A percentile compares a stretch with the other conserved stretches of the same genome.
phyloP scores from a whole-genome alignment of 306 rosid genomes.

The Oemleria cerasiformis region DNA sequence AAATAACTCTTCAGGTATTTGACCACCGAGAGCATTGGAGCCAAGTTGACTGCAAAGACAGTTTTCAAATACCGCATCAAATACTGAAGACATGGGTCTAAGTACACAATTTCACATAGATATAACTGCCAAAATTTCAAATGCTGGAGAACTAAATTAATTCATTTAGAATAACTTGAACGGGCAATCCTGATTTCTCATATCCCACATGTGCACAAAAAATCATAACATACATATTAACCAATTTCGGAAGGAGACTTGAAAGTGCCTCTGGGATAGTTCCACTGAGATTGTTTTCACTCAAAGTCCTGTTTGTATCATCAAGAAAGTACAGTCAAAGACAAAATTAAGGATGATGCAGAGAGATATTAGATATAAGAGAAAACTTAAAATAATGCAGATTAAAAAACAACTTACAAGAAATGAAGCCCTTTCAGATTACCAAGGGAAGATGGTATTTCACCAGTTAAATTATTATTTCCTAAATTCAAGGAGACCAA shows the following conservation, averaged over 20 bases:
- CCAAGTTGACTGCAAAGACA: slow-evolving; percentile 70
- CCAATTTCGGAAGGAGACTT: slow-evolving; percentile 55
- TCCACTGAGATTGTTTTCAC: slow-evolving; percentile 74
- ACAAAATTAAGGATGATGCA: slow-evolving; percentile 21
- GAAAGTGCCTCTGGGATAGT: slow-evolving; percentile 77
- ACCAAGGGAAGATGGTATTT: slow-evolving; percentile 83
- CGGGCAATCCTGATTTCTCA: not conserved
- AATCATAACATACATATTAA: slow-evolving; percentile 57
- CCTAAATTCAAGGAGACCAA: slow-evolving; percentile 75
- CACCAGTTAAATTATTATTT: slow-evolving; percentile 67
- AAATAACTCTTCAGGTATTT: slow-evolving; percentile 64
- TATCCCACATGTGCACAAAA: slow-evolving; percentile 16
- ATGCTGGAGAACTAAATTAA: slow-evolving; percentile 12
- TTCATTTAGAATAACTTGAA: not conserved
- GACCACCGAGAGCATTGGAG: slow-evolving; percentile 69
- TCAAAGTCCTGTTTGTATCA: slow-evolving; percentile 66
- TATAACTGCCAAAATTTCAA: slow-evolving; percentile 18
- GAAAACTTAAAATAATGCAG: slow-evolving; percentile 12
- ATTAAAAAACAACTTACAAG: slow-evolving; percentile 59
- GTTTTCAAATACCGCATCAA: slow-evolving; percentile 34
- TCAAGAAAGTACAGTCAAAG: slow-evolving; percentile 24
- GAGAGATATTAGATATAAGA: slow-evolving; percentile 12
- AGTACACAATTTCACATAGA: slow-evolving; percentile 9
- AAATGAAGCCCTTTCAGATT: slow-evolving; percentile 72
- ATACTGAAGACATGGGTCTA: slow-evolving; percentile 22